phyloP scores from a whole-genome alignment of 2,329 filamentous ascomycete species.

The Didymella keratinophila region DNA sequence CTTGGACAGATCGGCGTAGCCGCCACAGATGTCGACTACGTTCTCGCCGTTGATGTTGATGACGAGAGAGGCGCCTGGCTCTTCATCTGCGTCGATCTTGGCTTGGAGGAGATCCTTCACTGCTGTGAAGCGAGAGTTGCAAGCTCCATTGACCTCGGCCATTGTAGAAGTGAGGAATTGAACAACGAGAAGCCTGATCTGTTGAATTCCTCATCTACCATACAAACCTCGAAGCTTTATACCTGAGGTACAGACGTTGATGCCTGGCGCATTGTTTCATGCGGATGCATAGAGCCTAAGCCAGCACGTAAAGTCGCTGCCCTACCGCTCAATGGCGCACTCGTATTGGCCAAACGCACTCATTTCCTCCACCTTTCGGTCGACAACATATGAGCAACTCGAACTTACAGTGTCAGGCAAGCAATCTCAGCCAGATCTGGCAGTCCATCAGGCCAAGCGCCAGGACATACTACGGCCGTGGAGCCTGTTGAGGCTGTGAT shows the following conservation, averaged over 20 bases:
- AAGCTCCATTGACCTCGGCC: constrained; percentile 25
- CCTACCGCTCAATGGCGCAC: too few relatives aligned
- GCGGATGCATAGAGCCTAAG: neutral
- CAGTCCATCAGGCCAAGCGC: neutral
- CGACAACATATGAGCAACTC: constrained; percentile 1
- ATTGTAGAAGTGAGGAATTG: constrained; percentile 4
- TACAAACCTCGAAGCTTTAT: neutral
- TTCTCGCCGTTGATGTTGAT: constrained; percentile 29
- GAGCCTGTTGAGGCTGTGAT: neutral
- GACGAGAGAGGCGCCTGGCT: constrained; percentile 29
- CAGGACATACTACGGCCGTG: neutral
- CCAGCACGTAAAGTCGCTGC: neutral
- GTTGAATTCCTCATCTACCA: neutral
- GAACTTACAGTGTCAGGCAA: neutral
- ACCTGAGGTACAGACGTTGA: constrained; percentile 5
- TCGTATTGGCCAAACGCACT: too few relatives aligned
- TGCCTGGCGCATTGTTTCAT: constrained; percentile 4
- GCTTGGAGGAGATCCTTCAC: constrained; percentile 22
- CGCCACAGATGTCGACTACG: constrained; percentile 33
- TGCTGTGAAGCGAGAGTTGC: constrained; percentile 24
- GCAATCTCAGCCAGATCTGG: neutral
- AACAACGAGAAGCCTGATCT: neutral
- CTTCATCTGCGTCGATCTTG: constrained; percentile 22
- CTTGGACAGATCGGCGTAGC: constrained; percentile 21
- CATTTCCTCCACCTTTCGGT: too few relatives aligned